These are phyloP conservation scores for Fraxinus americana DNA, from an alignment of 257 asterid genomes.

Conservation along the genomic window DNA sequence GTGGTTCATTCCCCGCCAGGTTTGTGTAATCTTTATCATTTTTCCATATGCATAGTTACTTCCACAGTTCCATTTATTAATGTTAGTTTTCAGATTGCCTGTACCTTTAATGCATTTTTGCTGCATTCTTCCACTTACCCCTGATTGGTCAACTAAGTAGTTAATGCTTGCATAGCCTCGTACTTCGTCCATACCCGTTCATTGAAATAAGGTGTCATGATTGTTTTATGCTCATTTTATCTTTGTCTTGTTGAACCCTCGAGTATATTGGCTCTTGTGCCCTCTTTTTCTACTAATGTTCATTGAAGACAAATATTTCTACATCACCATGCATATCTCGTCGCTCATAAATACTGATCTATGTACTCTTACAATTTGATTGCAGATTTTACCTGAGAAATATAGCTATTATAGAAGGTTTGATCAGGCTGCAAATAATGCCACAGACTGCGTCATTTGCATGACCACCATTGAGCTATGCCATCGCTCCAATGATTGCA, in stretches of 20 bases:
- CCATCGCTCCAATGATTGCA: conserved; percentile 77
- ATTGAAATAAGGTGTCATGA: not conserved
- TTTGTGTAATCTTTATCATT: conserved; percentile 29
- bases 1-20: conserved; percentile 96
- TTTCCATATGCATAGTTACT: not conserved
- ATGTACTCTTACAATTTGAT: conserved; percentile 1
- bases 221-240: too few species aligned
- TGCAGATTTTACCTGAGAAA: conserved; percentile 92
- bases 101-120: not conserved
- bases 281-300: not conserved
- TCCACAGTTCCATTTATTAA: not conserved
- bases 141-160: too few species aligned
- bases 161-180: not conserved
- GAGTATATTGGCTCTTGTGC: not conserved
- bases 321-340: not conserved
- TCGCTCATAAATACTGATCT: conserved; percentile 11
- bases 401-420: conserved; percentile 81
- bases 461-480: conserved; percentile 78
- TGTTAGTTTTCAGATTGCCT: not conserved
- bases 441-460: conserved; percentile 90
- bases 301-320: conserved; percentile 1
- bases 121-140: too few species aligned
- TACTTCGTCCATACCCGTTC: not conserved
- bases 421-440: conserved; percentile 59
- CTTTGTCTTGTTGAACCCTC: not conserved